phyloP scores from a whole-genome alignment of 305 asterid genomes.

The Fraxinus albicans region DNA sequence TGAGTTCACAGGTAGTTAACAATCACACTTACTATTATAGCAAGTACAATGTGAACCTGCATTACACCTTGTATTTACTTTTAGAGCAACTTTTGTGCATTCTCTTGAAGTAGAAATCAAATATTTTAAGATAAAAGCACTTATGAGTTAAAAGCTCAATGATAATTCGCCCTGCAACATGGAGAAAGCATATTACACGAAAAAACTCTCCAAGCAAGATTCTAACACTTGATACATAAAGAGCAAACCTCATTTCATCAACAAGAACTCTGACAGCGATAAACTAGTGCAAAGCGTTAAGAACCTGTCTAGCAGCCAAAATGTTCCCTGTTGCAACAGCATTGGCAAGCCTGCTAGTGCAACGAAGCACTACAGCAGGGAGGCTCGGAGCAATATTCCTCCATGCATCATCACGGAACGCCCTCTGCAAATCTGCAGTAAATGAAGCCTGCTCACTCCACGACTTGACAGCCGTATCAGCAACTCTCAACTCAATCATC shows the following conservation, averaged over 20 bases:
- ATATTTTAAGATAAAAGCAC: neutral
- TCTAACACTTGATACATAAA: neutral
- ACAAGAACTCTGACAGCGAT: neutral
- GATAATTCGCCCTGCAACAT: neutral
- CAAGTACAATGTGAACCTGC: neutral
- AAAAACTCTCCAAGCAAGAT: neutral
- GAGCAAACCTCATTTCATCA: neutral
- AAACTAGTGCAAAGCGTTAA: neutral
- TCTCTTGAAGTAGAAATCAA: neutral
- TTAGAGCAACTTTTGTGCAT: neutral
- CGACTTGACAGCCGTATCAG: slow-evolving; percentile 72
- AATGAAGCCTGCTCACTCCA: slow-evolving; percentile 83
- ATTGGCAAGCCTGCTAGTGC: slow-evolving; percentile 77
- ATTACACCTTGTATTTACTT: neutral
- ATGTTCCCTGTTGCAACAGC: slow-evolving; percentile 70
- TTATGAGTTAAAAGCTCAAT: neutral
- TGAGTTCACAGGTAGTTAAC: neutral
- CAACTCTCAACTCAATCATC: slow-evolving; percentile 89
- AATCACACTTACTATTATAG: neutral
- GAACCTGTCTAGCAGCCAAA: slow-evolving; percentile 76
- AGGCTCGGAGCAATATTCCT: slow-evolving; percentile 73
- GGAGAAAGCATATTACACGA: neutral
- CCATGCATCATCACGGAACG: slow-evolving; percentile 79
- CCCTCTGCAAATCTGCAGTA: slow-evolving; percentile 69
- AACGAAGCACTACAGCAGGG: slow-evolving; percentile 71